Evolutionary conservation across 1,284 basidiomycete genomes (phyloP).

Genomic region (Takashimella tepidaria): DNA sequence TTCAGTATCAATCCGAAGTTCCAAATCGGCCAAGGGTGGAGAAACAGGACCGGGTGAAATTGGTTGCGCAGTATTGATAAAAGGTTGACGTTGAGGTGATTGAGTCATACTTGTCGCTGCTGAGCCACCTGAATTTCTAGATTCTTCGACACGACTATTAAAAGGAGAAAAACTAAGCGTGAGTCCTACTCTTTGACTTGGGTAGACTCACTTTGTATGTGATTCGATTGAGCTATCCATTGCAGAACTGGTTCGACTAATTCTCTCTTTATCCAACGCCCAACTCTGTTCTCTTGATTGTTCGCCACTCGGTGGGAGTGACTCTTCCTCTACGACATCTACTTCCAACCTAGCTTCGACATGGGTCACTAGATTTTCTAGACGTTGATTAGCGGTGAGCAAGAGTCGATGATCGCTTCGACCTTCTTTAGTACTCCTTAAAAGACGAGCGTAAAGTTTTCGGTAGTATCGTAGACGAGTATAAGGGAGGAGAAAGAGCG

Average conservation of each 20-base stretch:
- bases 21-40: conserved; percentile 67
- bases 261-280: conserved; percentile 30
- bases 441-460: conserved; percentile 78
- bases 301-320: conserved; percentile 4
- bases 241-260: conserved; percentile 37
- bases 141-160: conserved; percentile 39
- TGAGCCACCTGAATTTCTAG: conserved; percentile 35
- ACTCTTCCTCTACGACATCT: conserved; percentile 40
- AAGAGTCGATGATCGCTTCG: conserved; percentile 81
- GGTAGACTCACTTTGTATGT: conserved; percentile 39
- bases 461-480: conserved; percentile 84
- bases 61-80: conserved; percentile 7
- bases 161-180: conserved; percentile 37
- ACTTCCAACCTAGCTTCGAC: conserved; percentile 58
- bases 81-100: conserved; percentile 30
- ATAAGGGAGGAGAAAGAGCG: conserved; percentile 80
- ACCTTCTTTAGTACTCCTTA: conserved; percentile 84
- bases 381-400: conserved; percentile 69
- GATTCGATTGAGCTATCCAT: conserved; percentile 37
- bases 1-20: conserved; percentile 70
- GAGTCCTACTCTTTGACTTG: conserved; percentile 9
- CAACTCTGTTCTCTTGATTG: conserved; percentile 27
- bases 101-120: conserved; percentile 34
- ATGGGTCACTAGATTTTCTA: conserved; percentile 67
- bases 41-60: conserved; percentile 12